These are phyloP conservation scores for Aspergillus eucalypticola DNA, from an alignment of 2,329 filamentous ascomycete genomes.

Conservation along the genomic window DNA sequence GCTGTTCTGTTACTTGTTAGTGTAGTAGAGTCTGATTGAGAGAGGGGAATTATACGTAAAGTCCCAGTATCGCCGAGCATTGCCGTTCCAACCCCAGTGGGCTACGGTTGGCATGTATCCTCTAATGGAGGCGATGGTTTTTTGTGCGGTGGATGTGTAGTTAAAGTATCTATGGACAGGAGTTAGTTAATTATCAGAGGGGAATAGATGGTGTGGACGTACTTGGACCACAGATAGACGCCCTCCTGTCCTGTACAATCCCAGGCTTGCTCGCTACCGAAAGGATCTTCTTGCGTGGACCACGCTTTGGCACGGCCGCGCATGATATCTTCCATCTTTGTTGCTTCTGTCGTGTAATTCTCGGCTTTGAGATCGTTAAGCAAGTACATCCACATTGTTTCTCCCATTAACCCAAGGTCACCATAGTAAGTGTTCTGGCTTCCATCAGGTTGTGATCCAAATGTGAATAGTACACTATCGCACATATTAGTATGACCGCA, in stretches of 20 bases:
- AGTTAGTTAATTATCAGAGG: not conserved
- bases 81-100: slow-evolving; percentile 65
- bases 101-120: slow-evolving; percentile 60
- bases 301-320: slow-evolving; percentile 51
- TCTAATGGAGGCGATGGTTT: slow-evolving; percentile 58
- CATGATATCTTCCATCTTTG: slow-evolving; percentile 50
- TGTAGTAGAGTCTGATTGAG: no score
- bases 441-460: not conserved
- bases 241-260: slow-evolving; percentile 64
- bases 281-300: slow-evolving; percentile 55
- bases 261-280: slow-evolving; percentile 64
- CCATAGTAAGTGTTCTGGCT: slow-evolving; percentile 14
- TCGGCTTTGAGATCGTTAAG: slow-evolving; percentile 55
- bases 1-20: slow-evolving; percentile 33
- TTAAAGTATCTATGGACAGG: slow-evolving; percentile 48
- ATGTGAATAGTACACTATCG: not conserved
- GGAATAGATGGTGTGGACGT: slow-evolving; percentile 12
- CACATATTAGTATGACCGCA: not conserved
- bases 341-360: slow-evolving; percentile 42
- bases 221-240: slow-evolving; percentile 60
- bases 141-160: slow-evolving; percentile 46
- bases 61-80: slow-evolving; percentile 63
- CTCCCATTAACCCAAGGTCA: slow-evolving; percentile 55
- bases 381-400: slow-evolving; percentile 58
- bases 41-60: slow-evolving; percentile 38